Evolutionary conservation across 2,329 filamentous ascomycete species (phyloP), one percentile per base, ranked within the genome.

Genomic region (Neocucurbitaria cava): DNA sequence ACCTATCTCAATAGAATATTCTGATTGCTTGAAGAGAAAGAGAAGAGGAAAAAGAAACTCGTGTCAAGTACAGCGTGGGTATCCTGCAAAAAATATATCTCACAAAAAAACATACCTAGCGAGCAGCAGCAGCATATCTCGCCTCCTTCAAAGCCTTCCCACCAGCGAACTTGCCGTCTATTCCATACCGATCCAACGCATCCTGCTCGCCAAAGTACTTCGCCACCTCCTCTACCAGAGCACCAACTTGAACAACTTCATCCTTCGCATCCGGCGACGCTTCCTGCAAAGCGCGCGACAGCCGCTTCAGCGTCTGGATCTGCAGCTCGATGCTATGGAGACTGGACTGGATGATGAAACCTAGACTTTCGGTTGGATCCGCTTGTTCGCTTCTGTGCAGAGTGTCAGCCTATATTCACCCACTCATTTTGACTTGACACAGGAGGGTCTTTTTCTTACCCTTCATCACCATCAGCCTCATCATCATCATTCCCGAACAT

Each of bases 211-310:
- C 63, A 48, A 71, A 70, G 40, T 55, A 69, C 17, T 52, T 18
- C 17, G 49, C 55, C 3, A 59, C 51, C 17, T 72, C 64, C 33
- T 52, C 35, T 2, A 69, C 58, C 15, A 70, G 51, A 18, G 31
- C 47, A 4, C 52, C 26, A 1, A 70, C 58, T 9, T 56, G 58
- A 0, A 52, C 30, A 6, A 70, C 53, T 39, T 72, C 66, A 1
- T 58, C 54, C 23, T 48, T 57, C 2, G 61, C 61, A 24, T 60
- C 58, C 13, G 58, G 61, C 3, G 65, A 65, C 2, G 61, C 65
- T 20, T 72, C 69, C 40, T 71, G 69, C 17, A 70, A 42, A 1
- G 61, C 58, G 7, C 64, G 64, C 9, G 68, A 60, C 9, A 72
- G 23, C 8, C 56, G 49, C 48, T 68, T 70, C 11, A 72, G 46